Conservation (phyloP, 768 basidiomycete species). For the Suillus sp. region DNA sequence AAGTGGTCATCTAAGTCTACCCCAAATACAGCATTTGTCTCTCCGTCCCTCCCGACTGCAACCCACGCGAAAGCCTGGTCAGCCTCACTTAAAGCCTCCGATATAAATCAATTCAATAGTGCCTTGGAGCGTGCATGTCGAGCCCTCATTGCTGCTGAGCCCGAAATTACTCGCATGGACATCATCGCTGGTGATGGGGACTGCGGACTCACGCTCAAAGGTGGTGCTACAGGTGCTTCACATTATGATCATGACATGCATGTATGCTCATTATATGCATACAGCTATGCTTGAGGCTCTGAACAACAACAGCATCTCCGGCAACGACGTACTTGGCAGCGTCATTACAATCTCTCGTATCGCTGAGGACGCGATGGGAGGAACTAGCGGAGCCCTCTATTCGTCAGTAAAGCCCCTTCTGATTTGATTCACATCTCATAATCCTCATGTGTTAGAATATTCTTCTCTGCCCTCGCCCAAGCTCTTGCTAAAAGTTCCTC, state of each 20-base stretch:
- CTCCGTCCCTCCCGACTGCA: constrained; percentile 18
- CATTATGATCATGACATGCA: not conserved
- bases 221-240: constrained; percentile 68
- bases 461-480: constrained; percentile 86
- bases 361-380: constrained; percentile 86
- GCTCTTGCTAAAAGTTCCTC: constrained; percentile 49
- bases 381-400: constrained; percentile 88
- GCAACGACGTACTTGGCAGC: constrained; percentile 63
- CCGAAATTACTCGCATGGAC: constrained; percentile 91
- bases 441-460: constrained; percentile 57
- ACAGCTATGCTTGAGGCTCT: constrained; percentile 65
- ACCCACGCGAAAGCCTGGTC: constrained; percentile 10
- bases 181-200: constrained; percentile 91
- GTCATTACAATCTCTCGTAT: constrained; percentile 71
- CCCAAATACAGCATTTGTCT: constrained; percentile 32
- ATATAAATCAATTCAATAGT: constrained; percentile 52
- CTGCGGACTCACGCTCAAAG: constrained; percentile 67
- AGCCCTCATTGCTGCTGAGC: constrained; percentile 74
- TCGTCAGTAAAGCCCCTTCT: constrained; percentile 56
- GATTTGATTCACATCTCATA: not conserved
- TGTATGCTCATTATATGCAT: constrained; percentile 12
- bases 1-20: constrained; percentile 62
- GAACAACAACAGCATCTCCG: constrained; percentile 54
- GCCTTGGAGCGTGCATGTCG: constrained; percentile 62
- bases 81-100: constrained; percentile 37